Evolutionary conservation across 257 asterid species (phyloP).

Genomic region (Handroanthus guayacan): DNA sequence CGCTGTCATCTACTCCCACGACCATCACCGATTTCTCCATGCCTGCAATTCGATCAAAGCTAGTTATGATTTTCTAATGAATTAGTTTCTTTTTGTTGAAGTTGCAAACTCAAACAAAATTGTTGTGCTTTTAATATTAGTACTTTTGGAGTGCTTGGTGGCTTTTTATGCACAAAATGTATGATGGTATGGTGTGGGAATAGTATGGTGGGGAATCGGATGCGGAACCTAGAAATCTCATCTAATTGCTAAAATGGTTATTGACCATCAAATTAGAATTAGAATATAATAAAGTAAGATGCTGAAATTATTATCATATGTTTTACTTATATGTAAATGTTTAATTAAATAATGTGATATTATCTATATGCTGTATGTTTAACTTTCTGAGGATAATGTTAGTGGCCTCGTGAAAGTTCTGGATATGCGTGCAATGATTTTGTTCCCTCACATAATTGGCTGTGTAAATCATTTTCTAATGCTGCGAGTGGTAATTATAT

Average conservation of each 20-base stretch:
- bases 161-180: not conserved
- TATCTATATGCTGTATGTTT: no score
- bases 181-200: not conserved
- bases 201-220: not conserved
- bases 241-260: no score
- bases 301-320: no score
- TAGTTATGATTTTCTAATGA: not conserved
- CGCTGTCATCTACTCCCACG: slow-evolving; percentile 85
- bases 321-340: no score
- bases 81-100: not conserved
- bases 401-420: not conserved
- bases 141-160: not conserved
- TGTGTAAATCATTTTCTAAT: no score
- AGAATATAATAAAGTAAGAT: no score
- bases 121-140: not conserved
- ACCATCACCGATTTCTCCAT: slow-evolving; percentile 82
- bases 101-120: not conserved
- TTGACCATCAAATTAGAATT: no score
- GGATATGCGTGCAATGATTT: not conserved
- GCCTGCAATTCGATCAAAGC: slow-evolving; percentile 9
- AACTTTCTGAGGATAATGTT: not conserved
- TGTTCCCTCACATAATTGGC: not conserved
- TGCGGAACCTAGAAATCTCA: not conserved
- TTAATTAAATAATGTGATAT: no score
- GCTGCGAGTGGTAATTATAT: no score